phyloP scores from a whole-genome alignment of 1,139 yeast genomes.

The Zygoascus hellenicus region DNA sequence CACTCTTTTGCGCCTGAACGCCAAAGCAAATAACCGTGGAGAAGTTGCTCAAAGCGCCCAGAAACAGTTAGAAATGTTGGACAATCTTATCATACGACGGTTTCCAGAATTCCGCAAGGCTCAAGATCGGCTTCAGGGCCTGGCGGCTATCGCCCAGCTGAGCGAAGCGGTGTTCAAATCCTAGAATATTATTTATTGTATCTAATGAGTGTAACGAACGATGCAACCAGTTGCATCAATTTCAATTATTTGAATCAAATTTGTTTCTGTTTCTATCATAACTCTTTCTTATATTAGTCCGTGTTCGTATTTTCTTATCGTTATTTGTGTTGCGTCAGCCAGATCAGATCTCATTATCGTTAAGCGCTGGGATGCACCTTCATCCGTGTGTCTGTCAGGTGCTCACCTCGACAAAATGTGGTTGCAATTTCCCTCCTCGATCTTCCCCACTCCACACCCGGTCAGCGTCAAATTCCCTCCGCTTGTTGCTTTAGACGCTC shows the following conservation, averaged over 20 bases:
- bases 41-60: not conserved
- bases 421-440: not conserved
- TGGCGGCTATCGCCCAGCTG: conserved; percentile 23
- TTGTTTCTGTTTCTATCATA: no score
- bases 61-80: conserved; percentile 18
- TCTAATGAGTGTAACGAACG: not conserved
- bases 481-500: no score
- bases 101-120: conserved; percentile 18
- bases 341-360: no score
- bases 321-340: no score
- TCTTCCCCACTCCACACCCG: not conserved
- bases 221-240: not conserved
- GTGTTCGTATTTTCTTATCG: no score
- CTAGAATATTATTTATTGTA: not conserved
- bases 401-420: no score
- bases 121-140: conserved; percentile 21
- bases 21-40: not conserved
- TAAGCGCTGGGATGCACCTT: no score
- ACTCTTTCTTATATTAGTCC: no score
- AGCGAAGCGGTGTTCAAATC: not conserved
- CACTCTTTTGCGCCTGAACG: conserved; percentile 12
- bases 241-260: not conserved
- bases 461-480: no score
- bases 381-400: no score
- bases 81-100: conserved; percentile 18